These are phyloP conservation scores for Globisporangium orthogonon DNA, from an alignment of 352 stramenopile genomes.

Conservation along the genomic window DNA sequence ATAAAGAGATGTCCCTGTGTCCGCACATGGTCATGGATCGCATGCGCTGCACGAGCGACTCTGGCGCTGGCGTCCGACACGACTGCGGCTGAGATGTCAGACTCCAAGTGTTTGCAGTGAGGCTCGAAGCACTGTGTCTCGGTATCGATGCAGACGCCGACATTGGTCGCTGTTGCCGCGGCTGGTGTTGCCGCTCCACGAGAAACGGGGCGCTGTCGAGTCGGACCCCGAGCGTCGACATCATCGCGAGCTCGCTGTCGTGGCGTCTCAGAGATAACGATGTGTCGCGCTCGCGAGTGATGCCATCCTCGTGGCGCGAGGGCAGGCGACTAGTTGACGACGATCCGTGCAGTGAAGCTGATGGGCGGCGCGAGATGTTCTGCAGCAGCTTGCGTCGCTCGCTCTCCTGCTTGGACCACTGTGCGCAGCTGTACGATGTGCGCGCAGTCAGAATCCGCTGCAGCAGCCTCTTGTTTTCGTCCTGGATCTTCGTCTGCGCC, in stretches of 20 bases:
- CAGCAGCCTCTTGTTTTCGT: slow-evolving; percentile 49
- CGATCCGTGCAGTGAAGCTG: not conserved
- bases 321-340: slow-evolving; percentile 14
- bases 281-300: too few relatives aligned
- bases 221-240: not conserved
- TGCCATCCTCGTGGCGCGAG: not conserved
- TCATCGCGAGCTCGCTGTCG: not conserved
- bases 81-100: not conserved
- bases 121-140: too few relatives aligned
- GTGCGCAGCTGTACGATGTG: slow-evolving; percentile 33
- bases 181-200: not conserved
- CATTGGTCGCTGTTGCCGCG: not conserved
- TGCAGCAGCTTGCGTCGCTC: slow-evolving; percentile 30
- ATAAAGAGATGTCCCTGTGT: not conserved
- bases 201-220: slow-evolving; percentile 1
- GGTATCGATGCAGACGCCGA: not conserved
- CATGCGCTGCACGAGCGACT: slow-evolving; percentile 9
- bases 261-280: not conserved
- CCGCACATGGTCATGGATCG: slow-evolving; percentile 2
- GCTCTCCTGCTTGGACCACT: slow-evolving; percentile 29
- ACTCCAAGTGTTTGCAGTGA: not conserved
- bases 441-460: slow-evolving; percentile 37
- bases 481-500: slow-evolving; percentile 27
- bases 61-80: not conserved
- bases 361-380: slow-evolving; percentile 33